These are phyloP conservation scores for Geotrichum ghanense DNA, from an alignment of 805 yeast species.

Conservation along the genomic window DNA sequence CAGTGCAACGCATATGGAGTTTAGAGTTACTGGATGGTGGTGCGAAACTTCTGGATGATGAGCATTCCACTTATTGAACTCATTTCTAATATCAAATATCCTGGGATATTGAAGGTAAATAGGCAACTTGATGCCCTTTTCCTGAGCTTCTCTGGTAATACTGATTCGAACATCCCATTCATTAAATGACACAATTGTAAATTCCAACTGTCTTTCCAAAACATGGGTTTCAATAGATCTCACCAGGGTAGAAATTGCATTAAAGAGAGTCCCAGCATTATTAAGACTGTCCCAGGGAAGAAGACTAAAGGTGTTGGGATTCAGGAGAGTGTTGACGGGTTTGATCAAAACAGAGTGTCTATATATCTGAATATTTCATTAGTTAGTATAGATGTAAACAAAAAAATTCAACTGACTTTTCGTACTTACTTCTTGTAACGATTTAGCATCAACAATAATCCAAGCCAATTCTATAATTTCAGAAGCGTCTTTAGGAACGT, in stretches of 20 bases:
- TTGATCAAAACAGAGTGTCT: constrained; percentile 17
- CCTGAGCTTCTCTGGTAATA: constrained; percentile 71
- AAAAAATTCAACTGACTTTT: background rate
- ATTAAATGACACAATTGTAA: constrained; percentile 55
- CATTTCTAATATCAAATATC: constrained; percentile 64
- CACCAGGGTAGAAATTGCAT: constrained; percentile 49
- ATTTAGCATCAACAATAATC: constrained; percentile 45
- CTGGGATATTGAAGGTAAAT: constrained; percentile 64
- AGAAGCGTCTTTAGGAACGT: constrained; percentile 53
- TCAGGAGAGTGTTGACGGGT: constrained; percentile 38
- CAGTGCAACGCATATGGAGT: constrained; percentile 37
- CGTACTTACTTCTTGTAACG: constrained; percentile 28
- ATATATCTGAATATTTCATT: background rate
- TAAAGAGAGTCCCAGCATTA: constrained; percentile 47
- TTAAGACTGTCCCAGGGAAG: constrained; percentile 51
- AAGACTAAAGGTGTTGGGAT: constrained; percentile 57
- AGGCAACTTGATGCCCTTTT: constrained; percentile 61
- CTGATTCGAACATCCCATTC: constrained; percentile 68
- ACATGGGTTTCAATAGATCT: constrained; percentile 29
- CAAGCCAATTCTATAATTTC: constrained; percentile 62
- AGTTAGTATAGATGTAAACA: background rate
- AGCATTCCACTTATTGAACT: constrained; percentile 60
- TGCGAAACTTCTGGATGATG: constrained; percentile 42
- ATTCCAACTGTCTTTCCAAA: constrained; percentile 35
- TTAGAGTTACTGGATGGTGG: constrained; percentile 19